Evolutionary conservation across 345 rosid genomes (phyloP).

Genomic region (Brassica nigra): DNA sequence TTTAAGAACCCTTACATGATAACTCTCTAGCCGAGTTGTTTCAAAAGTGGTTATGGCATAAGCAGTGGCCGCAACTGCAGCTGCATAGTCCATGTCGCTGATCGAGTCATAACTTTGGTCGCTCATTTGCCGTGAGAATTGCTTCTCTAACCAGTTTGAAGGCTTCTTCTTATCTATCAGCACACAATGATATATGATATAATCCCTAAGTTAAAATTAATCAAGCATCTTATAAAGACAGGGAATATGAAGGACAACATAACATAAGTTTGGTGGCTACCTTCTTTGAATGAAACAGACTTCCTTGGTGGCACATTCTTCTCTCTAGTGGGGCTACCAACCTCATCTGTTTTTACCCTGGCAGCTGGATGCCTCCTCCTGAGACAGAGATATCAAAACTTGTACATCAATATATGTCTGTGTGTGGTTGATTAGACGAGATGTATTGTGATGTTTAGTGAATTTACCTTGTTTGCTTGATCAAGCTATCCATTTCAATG

Average conservation of each 20-base stretch:
- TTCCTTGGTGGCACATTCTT: conserved; percentile 30
- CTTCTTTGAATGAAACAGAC: conserved; percentile 45
- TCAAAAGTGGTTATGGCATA: conserved; percentile 36
- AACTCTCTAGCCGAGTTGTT: conserved; percentile 28
- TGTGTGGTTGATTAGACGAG: not conserved
- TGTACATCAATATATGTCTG: not conserved
- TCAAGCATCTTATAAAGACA: too few relatives aligned
- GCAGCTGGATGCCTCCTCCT: conserved; percentile 34
- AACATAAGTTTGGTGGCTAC: conserved; percentile 10
- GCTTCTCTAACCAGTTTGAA: conserved; percentile 37
- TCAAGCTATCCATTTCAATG: conserved; percentile 41
- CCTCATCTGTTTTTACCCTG: conserved; percentile 8
- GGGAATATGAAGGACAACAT: too few relatives aligned
- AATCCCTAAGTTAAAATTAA: not conserved
- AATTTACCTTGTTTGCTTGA: conserved; percentile 39
- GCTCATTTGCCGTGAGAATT: conserved; percentile 38
- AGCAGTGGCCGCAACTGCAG: conserved; percentile 44
- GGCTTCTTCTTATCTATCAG: conserved; percentile 37
- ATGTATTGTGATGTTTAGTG: not conserved
- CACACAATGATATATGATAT: not conserved
- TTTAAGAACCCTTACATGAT: conserved; percentile 16
- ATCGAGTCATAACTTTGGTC: conserved; percentile 33
- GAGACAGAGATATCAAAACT: conserved; percentile 12
- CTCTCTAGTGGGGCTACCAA: conserved; percentile 23
- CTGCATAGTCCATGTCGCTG: conserved; percentile 38